These are phyloP conservation scores for Trametopsis cervina DNA, from an alignment of 768 basidiomycete species.

Conservation along the genomic window DNA sequence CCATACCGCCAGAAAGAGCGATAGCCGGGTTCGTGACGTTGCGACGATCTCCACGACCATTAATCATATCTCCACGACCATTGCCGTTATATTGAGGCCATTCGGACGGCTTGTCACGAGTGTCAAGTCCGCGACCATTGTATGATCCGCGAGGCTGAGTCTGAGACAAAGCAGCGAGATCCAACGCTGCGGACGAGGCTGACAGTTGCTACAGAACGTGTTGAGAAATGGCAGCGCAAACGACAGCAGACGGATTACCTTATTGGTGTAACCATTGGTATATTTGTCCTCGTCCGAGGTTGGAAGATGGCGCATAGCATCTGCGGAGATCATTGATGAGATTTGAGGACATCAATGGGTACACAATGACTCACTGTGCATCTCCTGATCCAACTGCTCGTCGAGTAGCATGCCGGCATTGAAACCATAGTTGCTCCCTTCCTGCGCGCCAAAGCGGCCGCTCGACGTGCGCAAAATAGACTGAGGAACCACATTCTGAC, in stretches of 20 bases:
- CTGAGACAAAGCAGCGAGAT: slow-evolving; percentile 85
- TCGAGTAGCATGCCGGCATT: slow-evolving; percentile 90
- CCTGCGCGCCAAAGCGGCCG: slow-evolving; percentile 49
- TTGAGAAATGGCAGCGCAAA: neutral
- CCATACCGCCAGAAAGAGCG: slow-evolving; percentile 49
- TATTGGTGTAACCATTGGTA: slow-evolving; percentile 50
- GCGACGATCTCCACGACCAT: slow-evolving; percentile 55
- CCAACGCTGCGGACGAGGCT: slow-evolving; percentile 85
- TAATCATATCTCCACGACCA: slow-evolving; percentile 53
- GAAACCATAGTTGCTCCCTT: slow-evolving; percentile 55
- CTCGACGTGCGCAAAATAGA: slow-evolving; percentile 47
- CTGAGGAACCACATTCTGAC: slow-evolving; percentile 23
- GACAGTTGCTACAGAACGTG: slow-evolving; percentile 46
- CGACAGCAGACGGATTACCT: slow-evolving; percentile 30
- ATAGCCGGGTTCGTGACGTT: slow-evolving; percentile 70
- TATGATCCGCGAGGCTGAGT: slow-evolving; percentile 64
- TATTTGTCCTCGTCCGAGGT: slow-evolving; percentile 90
- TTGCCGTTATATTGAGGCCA: slow-evolving; percentile 85
- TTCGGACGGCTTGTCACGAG: slow-evolving; percentile 73
- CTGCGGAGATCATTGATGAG: slow-evolving; percentile 32
- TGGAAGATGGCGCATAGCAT: slow-evolving; percentile 82
- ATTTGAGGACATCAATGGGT: slow-evolving; percentile 8
- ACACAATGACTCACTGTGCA: slow-evolving; percentile 64
- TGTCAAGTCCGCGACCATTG: slow-evolving; percentile 40
- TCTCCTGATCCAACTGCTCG: slow-evolving; percentile 89